phyloP scores from a whole-genome alignment of 2,329 filamentous ascomycete genomes.

The Fusarium verticillioides region DNA sequence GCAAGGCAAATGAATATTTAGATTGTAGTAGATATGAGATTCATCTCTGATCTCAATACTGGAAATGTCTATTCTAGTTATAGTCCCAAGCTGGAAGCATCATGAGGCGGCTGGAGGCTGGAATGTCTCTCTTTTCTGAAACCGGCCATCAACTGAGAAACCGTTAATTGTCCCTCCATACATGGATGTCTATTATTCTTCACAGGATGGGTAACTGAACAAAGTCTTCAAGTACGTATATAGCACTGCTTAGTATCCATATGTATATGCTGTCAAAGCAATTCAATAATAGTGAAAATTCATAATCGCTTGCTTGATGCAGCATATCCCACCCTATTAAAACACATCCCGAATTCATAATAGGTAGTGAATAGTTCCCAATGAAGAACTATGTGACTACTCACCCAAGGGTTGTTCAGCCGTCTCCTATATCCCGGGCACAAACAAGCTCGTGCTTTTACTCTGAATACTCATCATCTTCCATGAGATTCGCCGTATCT shows the following conservation, averaged over 20 bases:
- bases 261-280: slow-evolving; percentile 6
- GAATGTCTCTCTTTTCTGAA: slow-evolving; percentile 40
- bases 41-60: neutral
- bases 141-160: slow-evolving; percentile 30
- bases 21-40: neutral
- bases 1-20: neutral
- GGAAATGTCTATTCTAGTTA: neutral
- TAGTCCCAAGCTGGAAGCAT: neutral
- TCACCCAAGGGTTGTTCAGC: slow-evolving; percentile 9
- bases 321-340: slow-evolving; percentile 14
- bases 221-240: neutral
- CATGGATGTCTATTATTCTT: neutral
- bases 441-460: slow-evolving; percentile 10
- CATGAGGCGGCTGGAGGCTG: slow-evolving; percentile 27
- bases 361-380: neutral
- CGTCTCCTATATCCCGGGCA: neutral
- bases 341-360: slow-evolving; percentile 11
- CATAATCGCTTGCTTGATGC: slow-evolving; percentile 13
- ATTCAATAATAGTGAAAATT: slow-evolving; percentile 3
- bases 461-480: slow-evolving; percentile 58
- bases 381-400: slow-evolving; percentile 1
- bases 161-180: slow-evolving; percentile 1
- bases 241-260: neutral
- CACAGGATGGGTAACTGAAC: neutral
- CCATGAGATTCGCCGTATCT: slow-evolving; percentile 66